phyloP scores from a whole-genome alignment of 805 yeast genomes.

The Candida multigemmis region DNA sequence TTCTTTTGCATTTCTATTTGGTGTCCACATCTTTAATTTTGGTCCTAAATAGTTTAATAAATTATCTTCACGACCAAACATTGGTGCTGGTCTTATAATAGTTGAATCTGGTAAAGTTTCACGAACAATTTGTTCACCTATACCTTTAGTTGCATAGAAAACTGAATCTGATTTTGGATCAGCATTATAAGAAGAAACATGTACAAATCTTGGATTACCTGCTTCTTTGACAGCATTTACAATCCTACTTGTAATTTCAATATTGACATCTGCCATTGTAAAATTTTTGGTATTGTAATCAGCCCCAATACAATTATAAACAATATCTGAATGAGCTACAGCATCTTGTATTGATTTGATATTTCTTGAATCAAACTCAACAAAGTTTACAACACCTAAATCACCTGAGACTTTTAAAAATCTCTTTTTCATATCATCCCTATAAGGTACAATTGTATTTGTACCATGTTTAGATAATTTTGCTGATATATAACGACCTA shows the following conservation, averaged over 20 bases:
- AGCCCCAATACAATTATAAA: slow-evolving; percentile 70
- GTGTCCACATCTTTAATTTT: slow-evolving; percentile 52
- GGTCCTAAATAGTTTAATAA: slow-evolving; percentile 54
- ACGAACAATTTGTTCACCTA: slow-evolving; percentile 64
- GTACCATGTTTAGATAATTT: slow-evolving; percentile 82
- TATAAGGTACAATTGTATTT: slow-evolving; percentile 62
- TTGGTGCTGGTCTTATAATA: slow-evolving; percentile 77
- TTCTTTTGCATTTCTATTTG: slow-evolving; percentile 54
- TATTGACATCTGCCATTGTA: slow-evolving; percentile 73
- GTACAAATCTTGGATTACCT: slow-evolving; percentile 66
- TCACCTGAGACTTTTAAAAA: slow-evolving; percentile 79
- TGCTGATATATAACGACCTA: slow-evolving; percentile 65
- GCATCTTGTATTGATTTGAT: slow-evolving; percentile 65
- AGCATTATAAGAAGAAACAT: slow-evolving; percentile 75
- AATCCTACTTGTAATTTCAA: slow-evolving; percentile 70
- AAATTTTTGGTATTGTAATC: slow-evolving; percentile 73
- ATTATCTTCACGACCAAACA: slow-evolving; percentile 68
- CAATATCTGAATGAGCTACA: slow-evolving; percentile 75
- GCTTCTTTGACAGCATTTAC: slow-evolving; percentile 63
- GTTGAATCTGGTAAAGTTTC: slow-evolving; percentile 68
- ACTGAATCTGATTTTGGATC: slow-evolving; percentile 56
- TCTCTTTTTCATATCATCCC: slow-evolving; percentile 72
- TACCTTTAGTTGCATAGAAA: slow-evolving; percentile 73
- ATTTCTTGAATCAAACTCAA: slow-evolving; percentile 78
- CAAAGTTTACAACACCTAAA: slow-evolving; percentile 76